Evolutionary conservation across 768 basidiomycete species (phyloP).

Genomic region (Lactifluus hygrophoroides): DNA sequence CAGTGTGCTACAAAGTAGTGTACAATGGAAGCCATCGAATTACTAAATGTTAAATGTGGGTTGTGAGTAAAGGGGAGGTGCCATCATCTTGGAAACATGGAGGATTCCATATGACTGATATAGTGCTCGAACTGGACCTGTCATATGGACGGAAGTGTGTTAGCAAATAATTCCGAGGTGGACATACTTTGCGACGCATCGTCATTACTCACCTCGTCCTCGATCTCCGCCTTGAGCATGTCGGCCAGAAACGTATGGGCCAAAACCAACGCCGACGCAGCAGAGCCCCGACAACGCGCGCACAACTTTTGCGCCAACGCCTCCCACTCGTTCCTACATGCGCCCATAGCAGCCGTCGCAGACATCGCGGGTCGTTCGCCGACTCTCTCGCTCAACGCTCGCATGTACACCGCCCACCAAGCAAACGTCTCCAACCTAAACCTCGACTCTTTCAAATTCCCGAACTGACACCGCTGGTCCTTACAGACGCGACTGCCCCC

Average conservation of each 20-base stretch:
- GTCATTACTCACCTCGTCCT: slow-evolving; percentile 1
- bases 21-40: neutral
- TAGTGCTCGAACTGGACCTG: slow-evolving; percentile 7
- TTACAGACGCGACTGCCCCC: neutral
- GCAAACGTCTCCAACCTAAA: neutral
- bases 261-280: neutral
- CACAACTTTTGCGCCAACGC: neutral
- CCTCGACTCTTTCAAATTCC: neutral
- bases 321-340: slow-evolving; percentile 1
- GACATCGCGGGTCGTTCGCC: neutral
- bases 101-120: slow-evolving; percentile 1
- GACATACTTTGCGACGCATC: neutral
- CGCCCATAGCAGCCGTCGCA: neutral
- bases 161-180: neutral
- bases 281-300: slow-evolving; percentile 1
- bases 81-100: slow-evolving; percentile 8
- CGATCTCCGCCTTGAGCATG: slow-evolving; percentile 1
- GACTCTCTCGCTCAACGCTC: neutral
- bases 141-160: neutral
- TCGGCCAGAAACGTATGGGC: neutral
- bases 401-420: slow-evolving; percentile 4
- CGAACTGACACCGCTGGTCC: slow-evolving; percentile 4
- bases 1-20: neutral
- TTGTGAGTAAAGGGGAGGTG: neutral
- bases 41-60: no score